Percentiles rank a stretch among this genome's conserved stretches.
These are phyloP conservation scores for Echites panduratus DNA, from an alignment of 257 asterid genomes.

Conservation along the genomic window DNA sequence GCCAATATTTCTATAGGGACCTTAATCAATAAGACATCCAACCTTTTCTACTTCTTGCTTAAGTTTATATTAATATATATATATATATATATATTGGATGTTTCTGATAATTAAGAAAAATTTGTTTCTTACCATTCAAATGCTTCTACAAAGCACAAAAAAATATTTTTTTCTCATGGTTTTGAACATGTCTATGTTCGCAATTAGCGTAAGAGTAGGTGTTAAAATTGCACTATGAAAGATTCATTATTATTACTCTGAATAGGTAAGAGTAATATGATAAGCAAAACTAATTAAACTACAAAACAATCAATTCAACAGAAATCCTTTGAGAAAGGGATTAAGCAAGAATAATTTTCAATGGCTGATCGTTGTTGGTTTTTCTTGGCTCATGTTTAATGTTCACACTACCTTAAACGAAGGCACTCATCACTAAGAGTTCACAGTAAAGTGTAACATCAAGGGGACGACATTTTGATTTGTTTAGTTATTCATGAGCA, in stretches of 20 bases:
- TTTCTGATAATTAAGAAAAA: too few relatives aligned
- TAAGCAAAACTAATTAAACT: too few relatives aligned
- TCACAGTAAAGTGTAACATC: neutral
- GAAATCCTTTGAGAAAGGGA: constrained; percentile 1
- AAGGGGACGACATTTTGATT: neutral
- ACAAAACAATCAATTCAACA: neutral
- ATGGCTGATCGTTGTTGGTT: neutral
- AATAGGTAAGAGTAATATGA: constrained; percentile 1
- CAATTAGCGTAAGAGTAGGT: neutral
- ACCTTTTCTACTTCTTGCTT: too few relatives aligned
- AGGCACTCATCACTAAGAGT: neutral
- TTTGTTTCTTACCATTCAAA: too few relatives aligned
- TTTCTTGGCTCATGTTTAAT: neutral
- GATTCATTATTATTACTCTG: neutral
- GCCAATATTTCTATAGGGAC: too few relatives aligned
- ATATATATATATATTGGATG: too few relatives aligned
- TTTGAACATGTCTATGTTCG: too few relatives aligned
- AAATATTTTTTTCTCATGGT: too few relatives aligned
- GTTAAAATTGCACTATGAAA: neutral
- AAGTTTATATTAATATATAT: too few relatives aligned
- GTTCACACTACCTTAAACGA: neutral
- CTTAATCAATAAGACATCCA: too few relatives aligned
- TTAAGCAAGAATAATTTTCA: neutral
- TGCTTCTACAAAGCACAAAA: too few relatives aligned
- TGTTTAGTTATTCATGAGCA: neutral